Percentiles rank a stretch among this genome's conserved stretches.
phyloP scores from a whole-genome alignment of 2,329 filamentous ascomycete genomes.

The Phyllosticta citribraziliensis region DNA sequence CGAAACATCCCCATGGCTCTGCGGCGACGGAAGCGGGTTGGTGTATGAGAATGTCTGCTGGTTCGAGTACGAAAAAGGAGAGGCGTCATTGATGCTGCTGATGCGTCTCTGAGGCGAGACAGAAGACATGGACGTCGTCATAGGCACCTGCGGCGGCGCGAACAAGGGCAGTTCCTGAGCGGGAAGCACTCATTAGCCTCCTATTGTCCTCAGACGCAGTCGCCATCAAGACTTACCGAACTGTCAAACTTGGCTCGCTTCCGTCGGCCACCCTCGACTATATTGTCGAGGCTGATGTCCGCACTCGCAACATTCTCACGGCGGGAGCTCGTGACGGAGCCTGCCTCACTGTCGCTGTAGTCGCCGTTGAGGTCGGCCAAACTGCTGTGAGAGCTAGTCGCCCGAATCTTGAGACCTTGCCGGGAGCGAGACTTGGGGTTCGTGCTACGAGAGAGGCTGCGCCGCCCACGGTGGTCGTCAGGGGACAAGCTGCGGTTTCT shows the following conservation, averaged over 20 bases:
- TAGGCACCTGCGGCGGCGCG: conserved; percentile 68
- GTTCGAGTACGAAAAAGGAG: conserved; percentile 62
- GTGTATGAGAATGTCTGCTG: conserved; percentile 74
- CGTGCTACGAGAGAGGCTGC: conserved; percentile 71
- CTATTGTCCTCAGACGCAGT: conserved; percentile 15
- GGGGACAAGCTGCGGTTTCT: conserved; percentile 73
- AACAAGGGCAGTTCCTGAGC: conserved; percentile 86
- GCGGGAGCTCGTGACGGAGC: conserved; percentile 60
- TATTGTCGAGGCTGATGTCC: conserved; percentile 96
- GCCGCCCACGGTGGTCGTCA: conserved; percentile 55
- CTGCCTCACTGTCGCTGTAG: conserved; percentile 82
- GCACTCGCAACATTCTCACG: conserved; percentile 86
- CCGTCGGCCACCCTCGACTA: conserved; percentile 89
- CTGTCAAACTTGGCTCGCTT: conserved; percentile 94
- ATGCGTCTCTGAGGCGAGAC: conserved; percentile 81
- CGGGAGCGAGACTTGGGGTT: conserved; percentile 46
- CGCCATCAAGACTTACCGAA: conserved; percentile 63
- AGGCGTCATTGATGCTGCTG: conserved; percentile 61
- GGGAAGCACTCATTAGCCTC: conserved; percentile 10
- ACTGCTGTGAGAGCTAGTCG: conserved; percentile 48
- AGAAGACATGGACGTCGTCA: conserved; percentile 93
- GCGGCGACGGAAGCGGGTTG: conserved; percentile 72
- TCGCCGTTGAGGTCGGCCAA: conserved; percentile 58
- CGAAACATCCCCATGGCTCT: conserved; percentile 49
- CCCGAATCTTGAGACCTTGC: conserved; percentile 57